Base-by-base conservation (phyloP, 495 filamentous ascomycete species). In the Pseudomonodictys pantanalensis region DNA sequence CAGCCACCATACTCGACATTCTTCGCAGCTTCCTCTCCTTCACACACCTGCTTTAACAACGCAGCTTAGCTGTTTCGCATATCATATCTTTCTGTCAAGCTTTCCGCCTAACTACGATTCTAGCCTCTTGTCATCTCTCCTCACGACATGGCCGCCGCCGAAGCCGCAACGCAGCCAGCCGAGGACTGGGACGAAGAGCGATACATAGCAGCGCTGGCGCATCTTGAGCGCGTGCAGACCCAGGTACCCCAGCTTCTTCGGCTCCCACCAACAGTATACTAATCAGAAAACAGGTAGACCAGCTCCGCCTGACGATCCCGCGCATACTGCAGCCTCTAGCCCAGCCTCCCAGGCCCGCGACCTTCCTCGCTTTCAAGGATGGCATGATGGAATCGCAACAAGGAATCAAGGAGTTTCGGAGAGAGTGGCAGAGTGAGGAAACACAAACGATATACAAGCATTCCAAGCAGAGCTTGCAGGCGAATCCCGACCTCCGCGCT, bases 171-270 rank as follows among this genome's bases (percentile, higher is more conserved):
- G 10, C 41, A 54, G 42, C 52, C 53, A 25, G 44, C 11, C 26
- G 53, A 24, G n/a, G 30, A 11, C 18, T 68, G 61, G 66, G 68
- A 68, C 24, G 68, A 71, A 57, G 56, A 44, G 24, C 66, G 59
- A 33, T 67, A 59, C 38, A 62, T 42, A 39, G 48, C 59, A 29
- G 68, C 55, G 20, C 66, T 71, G 29, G 62, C 66, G 28, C 56
- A 59, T 7, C 60, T 71, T 9, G 68, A 71, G 28, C 17, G 45
- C 10, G 60, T 71, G 1, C 66, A 67, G 38, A 41, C 62, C 29
- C 58, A 68, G 38, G 65, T 64, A n/a, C n/a, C 35, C 9, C 41
- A 50, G 43, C 15, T 33, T 29, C 25, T 1, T n/a, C 39, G 12
- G 11, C 38, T 43, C 29, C 48, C 3, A 48, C 22, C 4, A 24